Conservation (phyloP, 2,329 filamentous ascomycete species). For the Dactylonectria macrodidyma region DNA sequence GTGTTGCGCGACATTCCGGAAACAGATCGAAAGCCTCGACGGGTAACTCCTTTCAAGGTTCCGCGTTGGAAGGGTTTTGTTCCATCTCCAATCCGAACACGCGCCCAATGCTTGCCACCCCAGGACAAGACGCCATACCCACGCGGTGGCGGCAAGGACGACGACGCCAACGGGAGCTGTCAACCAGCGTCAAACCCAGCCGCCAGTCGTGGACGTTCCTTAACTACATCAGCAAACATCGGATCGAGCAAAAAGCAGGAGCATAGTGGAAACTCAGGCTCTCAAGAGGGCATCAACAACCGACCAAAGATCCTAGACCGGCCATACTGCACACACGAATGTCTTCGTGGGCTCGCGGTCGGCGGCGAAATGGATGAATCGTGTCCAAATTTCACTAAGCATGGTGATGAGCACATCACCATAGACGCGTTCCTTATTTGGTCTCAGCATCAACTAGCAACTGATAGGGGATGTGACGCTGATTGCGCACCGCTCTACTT, state of each 20-base stretch:
- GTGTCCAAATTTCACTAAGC: slow-evolving; percentile 47
- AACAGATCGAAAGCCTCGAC: slow-evolving; percentile 37
- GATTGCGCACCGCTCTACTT: slow-evolving; percentile 50
- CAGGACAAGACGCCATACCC: background rate
- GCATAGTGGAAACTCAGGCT: background rate
- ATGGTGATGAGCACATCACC: slow-evolving; percentile 42
- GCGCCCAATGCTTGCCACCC: slow-evolving; percentile 33
- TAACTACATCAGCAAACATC: background rate
- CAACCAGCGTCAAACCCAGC: slow-evolving; percentile 12
- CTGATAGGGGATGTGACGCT: slow-evolving; percentile 50
- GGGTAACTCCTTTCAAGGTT: slow-evolving; percentile 44
- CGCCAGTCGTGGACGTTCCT: background rate
- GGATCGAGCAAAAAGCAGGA: background rate
- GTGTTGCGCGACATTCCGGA: slow-evolving; percentile 46
- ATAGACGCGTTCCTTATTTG: slow-evolving; percentile 46
- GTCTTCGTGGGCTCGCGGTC: slow-evolving; percentile 45
- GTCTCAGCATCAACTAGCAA: slow-evolving; percentile 47
- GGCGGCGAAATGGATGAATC: slow-evolving; percentile 43
- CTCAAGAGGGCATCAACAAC: too few species aligned
- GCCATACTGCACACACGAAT: slow-evolving; percentile 49
- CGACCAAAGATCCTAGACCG: slow-evolving; percentile 33
- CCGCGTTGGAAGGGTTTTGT: slow-evolving; percentile 49
- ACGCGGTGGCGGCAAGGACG: slow-evolving; percentile 29
- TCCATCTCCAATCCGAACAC: slow-evolving; percentile 50
- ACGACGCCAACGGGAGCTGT: slow-evolving; percentile 22